Evolutionary conservation across 495 filamentous ascomycete genomes (phyloP), one percentile per base, ranked within the genome.

Genomic region (Aspergillus campestris): DNA sequence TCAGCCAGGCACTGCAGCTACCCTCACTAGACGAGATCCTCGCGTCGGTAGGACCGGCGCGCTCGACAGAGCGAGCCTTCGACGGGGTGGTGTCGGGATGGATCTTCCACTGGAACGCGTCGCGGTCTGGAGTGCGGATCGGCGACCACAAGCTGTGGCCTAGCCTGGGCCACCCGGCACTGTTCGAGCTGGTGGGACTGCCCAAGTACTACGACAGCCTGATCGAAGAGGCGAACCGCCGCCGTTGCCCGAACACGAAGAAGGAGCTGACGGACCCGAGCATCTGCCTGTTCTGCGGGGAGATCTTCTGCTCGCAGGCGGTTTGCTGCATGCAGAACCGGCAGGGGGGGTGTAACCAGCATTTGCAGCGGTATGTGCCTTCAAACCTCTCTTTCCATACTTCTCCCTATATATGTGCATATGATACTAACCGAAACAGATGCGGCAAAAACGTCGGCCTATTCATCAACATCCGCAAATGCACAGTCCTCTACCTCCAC

Each of bases 381-480:
- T 8, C 8, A 10, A 30, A 27, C 36, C 12, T 42, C 29, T 30
- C 31, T 34, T 33, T 32, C 31, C 7, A 12, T 24, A 8, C 8
- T 12, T 7, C n/a, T n/a, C n/a, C n/a, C n/a, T n/a, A n/a, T n/a
- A n/a, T n/a, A n/a, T n/a, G n/a, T n/a, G n/a, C n/a, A n/a, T 37
- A 39, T 24, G 18, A 24, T 36, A 29, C 47, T 57, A 59, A 61
- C 44, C 11, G 14, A n/a, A 10, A 12, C 48, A 95, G 88, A 53
- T 97, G 92, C 64, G 88, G 91, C 52, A 81, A 81, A 47, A 84
- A 87, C 55, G 81, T 92, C 24, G 92, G 94, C 13, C 63, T 96
- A 24, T 97, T 90, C 69, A 84, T 99, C 65, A 95, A 94, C 62
- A 92, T 99, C 56, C 81, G 89, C 42, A 95, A 95, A 70, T 95